phyloP scores from a whole-genome alignment of 306 rosid genomes.

The Rosa chinensis region DNA sequence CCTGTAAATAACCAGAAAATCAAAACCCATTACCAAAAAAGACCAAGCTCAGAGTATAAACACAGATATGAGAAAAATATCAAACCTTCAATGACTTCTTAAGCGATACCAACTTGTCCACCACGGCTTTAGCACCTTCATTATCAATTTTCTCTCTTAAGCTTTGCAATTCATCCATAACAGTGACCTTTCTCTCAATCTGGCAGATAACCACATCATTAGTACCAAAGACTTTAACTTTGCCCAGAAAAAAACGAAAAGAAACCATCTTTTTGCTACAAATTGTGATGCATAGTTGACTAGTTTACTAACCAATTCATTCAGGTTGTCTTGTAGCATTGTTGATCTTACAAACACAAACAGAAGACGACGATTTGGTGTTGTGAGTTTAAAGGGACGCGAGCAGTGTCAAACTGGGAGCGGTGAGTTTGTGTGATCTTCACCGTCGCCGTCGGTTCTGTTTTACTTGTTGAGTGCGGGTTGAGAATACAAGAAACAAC shows the following conservation, averaged over 20 bases:
- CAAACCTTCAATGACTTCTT: constrained; percentile 59
- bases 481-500: background rate
- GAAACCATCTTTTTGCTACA: background rate
- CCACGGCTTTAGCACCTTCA: constrained; percentile 47
- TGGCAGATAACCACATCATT: constrained; percentile 5
- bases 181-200: constrained; percentile 45
- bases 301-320: constrained; percentile 46
- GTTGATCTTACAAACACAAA: constrained; percentile 6
- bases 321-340: constrained; percentile 35
- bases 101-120: constrained; percentile 48
- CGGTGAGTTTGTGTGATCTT: constrained; percentile 29
- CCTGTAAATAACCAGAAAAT: constrained; percentile 41
- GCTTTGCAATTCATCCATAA: constrained; percentile 42
- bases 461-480: background rate
- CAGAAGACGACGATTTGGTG: constrained; percentile 17
- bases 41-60: background rate
- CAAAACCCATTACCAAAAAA: constrained; percentile 16
- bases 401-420: constrained; percentile 7
- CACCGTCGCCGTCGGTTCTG: background rate
- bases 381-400: background rate
- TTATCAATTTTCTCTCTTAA: constrained; percentile 45
- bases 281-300: background rate
- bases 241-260: background rate
- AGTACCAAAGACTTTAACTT: background rate
- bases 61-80: constrained; percentile 3